phyloP scores from a whole-genome alignment of 768 basidiomycete genomes.

The Rhodocollybia butyracea region DNA sequence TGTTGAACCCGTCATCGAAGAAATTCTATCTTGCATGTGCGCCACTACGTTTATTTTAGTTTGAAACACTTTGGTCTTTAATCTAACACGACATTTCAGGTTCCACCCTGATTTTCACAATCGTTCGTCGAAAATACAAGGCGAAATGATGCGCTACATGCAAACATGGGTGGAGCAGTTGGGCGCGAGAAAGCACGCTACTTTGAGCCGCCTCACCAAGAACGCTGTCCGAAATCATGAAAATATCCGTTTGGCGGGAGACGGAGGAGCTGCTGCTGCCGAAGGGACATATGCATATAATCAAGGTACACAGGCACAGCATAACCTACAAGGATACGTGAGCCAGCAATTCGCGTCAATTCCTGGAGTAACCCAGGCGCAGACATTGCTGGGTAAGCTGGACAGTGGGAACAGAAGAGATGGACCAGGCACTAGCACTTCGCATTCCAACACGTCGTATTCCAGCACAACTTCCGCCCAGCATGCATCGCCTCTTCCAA shows the following conservation, averaged over 20 bases:
- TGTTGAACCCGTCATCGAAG: conserved; percentile 53
- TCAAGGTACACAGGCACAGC: conserved; percentile 48
- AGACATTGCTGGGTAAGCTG: conserved; percentile 31
- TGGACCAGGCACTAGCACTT: conserved; percentile 16
- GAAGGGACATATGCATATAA: conserved; percentile 47
- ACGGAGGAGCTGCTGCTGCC: conserved; percentile 43
- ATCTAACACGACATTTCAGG: no score
- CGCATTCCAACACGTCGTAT: background rate
- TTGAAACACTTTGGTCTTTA: background rate
- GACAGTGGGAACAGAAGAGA: conserved; percentile 23
- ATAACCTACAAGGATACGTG: conserved; percentile 40
- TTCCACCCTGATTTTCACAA: conserved; percentile 87
- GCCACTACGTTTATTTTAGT: conserved; percentile 17
- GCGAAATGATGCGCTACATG: conserved; percentile 74
- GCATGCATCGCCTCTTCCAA: conserved; percentile 8
- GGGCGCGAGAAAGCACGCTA: conserved; percentile 41
- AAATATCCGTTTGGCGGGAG: conserved; percentile 58
- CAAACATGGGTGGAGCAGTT: conserved; percentile 55
- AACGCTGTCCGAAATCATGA: conserved; percentile 68
- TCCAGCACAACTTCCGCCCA: conserved; percentile 8
- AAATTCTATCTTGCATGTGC: conserved; percentile 65
- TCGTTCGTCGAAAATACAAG: conserved; percentile 58
- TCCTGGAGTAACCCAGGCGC: conserved; percentile 45
- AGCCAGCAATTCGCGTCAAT: no score
- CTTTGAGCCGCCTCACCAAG: conserved; percentile 58